Percentiles rank a stretch among this genome's conserved stretches.
Conservation (phyloP, 139 green algal genomes). For the Coelastrella sp. region DNA sequence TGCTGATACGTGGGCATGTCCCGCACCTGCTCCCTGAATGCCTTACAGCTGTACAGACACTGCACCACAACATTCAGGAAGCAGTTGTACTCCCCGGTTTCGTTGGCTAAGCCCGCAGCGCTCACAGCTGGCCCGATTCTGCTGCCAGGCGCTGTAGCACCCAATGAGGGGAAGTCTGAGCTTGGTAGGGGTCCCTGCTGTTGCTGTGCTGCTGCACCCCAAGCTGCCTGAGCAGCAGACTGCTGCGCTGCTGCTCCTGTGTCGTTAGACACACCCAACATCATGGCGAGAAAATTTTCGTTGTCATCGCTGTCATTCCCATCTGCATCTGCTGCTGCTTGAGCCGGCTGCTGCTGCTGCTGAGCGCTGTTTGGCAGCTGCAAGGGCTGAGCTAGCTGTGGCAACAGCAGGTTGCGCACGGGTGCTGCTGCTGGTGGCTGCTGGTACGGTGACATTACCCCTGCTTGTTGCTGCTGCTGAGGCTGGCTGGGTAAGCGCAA, state of each 20-base stretch:
- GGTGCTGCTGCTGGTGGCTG: neutral
- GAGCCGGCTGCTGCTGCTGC: constrained; percentile 24
- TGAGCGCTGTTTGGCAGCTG: neutral
- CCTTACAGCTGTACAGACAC: constrained; percentile 71
- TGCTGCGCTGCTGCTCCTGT: constrained; percentile 12
- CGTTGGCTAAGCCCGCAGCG: constrained; percentile 70
- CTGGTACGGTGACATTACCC: neutral
- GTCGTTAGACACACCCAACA: neutral
- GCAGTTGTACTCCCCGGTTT: constrained; percentile 90
- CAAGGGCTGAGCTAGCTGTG: neutral
- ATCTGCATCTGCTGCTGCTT: neutral
- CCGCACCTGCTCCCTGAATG: constrained; percentile 51
- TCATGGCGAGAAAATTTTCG: neutral
- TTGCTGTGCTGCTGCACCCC: neutral
- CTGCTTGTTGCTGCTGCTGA: constrained; percentile 1
- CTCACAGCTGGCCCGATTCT: neutral
- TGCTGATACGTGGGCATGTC: neutral
- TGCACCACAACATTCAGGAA: constrained; percentile 94
- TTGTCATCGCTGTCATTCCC: constrained; percentile 28
- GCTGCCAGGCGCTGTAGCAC: constrained; percentile 6
- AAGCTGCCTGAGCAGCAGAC: neutral
- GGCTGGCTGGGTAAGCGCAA: neutral
- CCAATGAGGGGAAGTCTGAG: neutral
- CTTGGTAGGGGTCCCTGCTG: neutral
- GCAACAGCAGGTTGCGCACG: neutral